A percentile compares a stretch with the other conserved stretches of the same genome.
Evolutionary conservation across 108 stramenopile species (phyloP).

Genomic region (Craspedostauros australis): DNA sequence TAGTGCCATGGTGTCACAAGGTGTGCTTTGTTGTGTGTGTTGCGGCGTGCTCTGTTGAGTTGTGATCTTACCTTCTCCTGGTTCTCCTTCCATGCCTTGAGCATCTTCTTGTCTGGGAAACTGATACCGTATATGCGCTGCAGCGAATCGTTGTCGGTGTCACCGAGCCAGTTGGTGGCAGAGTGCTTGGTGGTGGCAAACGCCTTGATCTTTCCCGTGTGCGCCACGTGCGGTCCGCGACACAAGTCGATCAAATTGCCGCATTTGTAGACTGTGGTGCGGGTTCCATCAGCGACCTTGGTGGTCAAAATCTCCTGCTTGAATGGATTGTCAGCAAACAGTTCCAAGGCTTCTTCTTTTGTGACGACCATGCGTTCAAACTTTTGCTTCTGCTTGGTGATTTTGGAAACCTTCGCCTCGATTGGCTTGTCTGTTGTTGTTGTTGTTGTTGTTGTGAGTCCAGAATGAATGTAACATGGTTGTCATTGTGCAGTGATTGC

Average conservation of each 20-base stretch:
- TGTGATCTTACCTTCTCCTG: conserved; percentile 83
- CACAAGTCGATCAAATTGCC: conserved; percentile 98
- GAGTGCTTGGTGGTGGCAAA: conserved; percentile 89
- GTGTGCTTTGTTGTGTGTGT: neutral
- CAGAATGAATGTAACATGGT: neutral
- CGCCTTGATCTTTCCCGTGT: conserved; percentile 93
- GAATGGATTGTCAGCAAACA: conserved; percentile 98
- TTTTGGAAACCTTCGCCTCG: conserved; percentile 76
- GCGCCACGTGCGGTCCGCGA: conserved; percentile 94
- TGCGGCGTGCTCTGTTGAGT: neutral
- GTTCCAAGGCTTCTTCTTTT: conserved; percentile 94
- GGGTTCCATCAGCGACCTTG: conserved; percentile 92
- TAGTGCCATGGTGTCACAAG: too few species aligned
- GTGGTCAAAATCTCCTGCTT: conserved; percentile 91
- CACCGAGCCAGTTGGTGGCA: conserved; percentile 96
- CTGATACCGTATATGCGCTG: conserved; percentile 97
- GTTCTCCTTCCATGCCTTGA: conserved; percentile 94
- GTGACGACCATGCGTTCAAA: conserved; percentile 98
- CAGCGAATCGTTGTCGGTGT: conserved; percentile 94
- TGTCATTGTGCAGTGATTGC: neutral
- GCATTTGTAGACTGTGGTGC: conserved; percentile 96
- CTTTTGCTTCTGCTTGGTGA: conserved; percentile 93
- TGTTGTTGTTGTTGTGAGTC: too few species aligned
- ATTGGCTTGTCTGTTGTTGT: conserved; percentile 69
- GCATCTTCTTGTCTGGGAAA: conserved; percentile 97